Conservation (phyloP, 108 stramenopile species). For the Nannochloropsis granulata region DNA sequence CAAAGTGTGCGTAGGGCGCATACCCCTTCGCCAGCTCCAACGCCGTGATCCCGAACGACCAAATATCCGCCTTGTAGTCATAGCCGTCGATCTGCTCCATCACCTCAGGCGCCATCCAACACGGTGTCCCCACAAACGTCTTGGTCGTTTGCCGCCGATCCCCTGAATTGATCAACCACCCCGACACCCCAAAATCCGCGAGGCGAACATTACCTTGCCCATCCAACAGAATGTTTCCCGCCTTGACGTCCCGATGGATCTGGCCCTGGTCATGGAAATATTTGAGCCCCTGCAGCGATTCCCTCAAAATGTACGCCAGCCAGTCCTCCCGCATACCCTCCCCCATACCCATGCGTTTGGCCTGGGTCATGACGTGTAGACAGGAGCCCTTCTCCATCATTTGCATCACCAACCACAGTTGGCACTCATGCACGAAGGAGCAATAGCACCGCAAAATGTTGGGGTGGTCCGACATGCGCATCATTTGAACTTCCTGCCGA, state of each 20-base stretch:
- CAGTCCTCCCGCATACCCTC: conserved; percentile 35
- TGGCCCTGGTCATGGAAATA: conserved; percentile 86
- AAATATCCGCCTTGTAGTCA: conserved; percentile 92
- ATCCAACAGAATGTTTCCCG: conserved; percentile 72
- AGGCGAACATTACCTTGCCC: conserved; percentile 56
- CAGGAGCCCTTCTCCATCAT: conserved; percentile 82
- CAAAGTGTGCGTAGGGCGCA: conserved; percentile 88
- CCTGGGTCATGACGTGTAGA: conserved; percentile 42
- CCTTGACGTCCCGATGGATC: conserved; percentile 96
- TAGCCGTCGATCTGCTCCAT: conserved; percentile 96
- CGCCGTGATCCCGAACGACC: conserved; percentile 93
- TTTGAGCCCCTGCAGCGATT: conserved; percentile 67
- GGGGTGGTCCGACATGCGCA: conserved; percentile 72
- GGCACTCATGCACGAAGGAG: conserved; percentile 65
- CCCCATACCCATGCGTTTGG: conserved; percentile 17
- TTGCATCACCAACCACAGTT: conserved; percentile 83
- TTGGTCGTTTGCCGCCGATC: conserved; percentile 15
- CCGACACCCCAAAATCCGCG: conserved; percentile 89
- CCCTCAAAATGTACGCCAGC: conserved; percentile 62
- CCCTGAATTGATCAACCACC: conserved; percentile 24
- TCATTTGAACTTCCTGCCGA: conserved; percentile 76
- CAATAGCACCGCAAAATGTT: conserved; percentile 70
- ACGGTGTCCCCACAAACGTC: conserved; percentile 36
- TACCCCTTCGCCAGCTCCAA: conserved; percentile 94
- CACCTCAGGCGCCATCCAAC: conserved; percentile 69